These are phyloP conservation scores for Cercophora sp. DNA, from an alignment of 495 filamentous ascomycete genomes.

Conservation along the genomic window DNA sequence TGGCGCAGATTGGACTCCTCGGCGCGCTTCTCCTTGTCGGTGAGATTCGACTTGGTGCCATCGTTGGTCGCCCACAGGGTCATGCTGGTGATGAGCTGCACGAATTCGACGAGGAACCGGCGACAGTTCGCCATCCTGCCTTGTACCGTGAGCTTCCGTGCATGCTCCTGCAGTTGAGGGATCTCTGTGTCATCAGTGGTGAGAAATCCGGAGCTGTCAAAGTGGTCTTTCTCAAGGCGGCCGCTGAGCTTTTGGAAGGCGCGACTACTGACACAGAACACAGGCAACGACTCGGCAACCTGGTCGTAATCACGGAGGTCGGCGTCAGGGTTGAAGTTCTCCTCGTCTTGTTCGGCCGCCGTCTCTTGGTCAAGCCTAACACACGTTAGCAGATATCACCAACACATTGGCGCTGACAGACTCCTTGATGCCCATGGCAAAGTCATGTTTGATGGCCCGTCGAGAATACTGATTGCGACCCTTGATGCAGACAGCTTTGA, in stretches of 20 bases:
- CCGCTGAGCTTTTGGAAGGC: conserved; percentile 60
- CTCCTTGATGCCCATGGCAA: conserved; percentile 55
- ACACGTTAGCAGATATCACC: neutral
- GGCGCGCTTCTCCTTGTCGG: conserved; percentile 36
- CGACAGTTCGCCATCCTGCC: conserved; percentile 23
- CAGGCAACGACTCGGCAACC: conserved; percentile 52
- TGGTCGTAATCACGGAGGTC: conserved; percentile 57
- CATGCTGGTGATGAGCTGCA: conserved; percentile 55
- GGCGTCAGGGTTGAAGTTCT: conserved; percentile 37
- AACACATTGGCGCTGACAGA: conserved; percentile 19
- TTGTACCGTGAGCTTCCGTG: conserved; percentile 55
- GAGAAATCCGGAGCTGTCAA: conserved; percentile 36
- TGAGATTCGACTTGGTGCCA: conserved; percentile 39
- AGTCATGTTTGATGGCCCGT: conserved; percentile 55
- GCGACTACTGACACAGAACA: conserved; percentile 61
- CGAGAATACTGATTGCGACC: conserved; percentile 57
- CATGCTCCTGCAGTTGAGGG: conserved; percentile 57
- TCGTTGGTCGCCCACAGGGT: conserved; percentile 53
- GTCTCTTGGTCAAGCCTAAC: conserved; percentile 32
- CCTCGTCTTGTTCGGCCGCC: conserved; percentile 28
- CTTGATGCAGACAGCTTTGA: conserved; percentile 52
- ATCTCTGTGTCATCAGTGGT: conserved; percentile 45
- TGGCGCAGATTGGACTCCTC: conserved; percentile 41
- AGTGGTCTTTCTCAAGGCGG: conserved; percentile 39
- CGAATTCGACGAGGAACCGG: conserved; percentile 45